These are phyloP conservation scores for Helenozyma baotianmanensis DNA, from an alignment of 805 yeast genomes.

Conservation along the genomic window DNA sequence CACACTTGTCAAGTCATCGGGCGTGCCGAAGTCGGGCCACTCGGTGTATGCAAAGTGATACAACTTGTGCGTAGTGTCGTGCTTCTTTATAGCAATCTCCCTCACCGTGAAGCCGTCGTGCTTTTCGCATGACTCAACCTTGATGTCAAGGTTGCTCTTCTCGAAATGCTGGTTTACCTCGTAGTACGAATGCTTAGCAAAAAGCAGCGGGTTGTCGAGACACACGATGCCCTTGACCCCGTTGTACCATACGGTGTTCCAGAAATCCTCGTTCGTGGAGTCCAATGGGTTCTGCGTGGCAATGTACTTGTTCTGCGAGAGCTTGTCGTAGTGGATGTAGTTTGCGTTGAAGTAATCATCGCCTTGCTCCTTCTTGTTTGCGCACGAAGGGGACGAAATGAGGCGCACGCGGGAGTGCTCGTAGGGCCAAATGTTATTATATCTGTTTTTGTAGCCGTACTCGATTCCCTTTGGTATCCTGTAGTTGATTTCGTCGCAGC, in stretches of 20 bases:
- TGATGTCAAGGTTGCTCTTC: conserved; percentile 11
- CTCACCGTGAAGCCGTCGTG: conserved; percentile 14
- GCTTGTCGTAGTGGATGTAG: conserved; percentile 28
- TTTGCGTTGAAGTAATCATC: conserved; percentile 46
- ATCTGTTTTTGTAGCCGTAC: conserved; percentile 75
- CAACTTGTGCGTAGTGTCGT: conserved; percentile 15
- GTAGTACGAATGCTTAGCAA: conserved; percentile 15
- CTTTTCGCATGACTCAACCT: conserved; percentile 6
- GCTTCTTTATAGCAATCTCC: conserved; percentile 8
- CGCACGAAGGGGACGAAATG: conserved; percentile 16
- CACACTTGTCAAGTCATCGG: conserved; percentile 27
- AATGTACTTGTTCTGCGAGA: conserved; percentile 29
- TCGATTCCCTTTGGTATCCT: conserved; percentile 62
- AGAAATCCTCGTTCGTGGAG: conserved; percentile 40
- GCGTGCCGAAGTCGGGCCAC: conserved; percentile 50
- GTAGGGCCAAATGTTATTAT: conserved; percentile 83
- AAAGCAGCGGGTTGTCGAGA: conserved; percentile 24
- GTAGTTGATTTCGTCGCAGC: conserved; percentile 37
- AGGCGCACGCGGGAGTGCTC: conserved; percentile 79
- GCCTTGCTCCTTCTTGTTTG: conserved; percentile 8
- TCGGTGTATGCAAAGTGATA: conserved; percentile 37
- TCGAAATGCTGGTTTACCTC: conserved; percentile 16
- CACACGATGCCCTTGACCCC: conserved; percentile 33
- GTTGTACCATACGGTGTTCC: conserved; percentile 35
- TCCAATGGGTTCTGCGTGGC: conserved; percentile 44